Conservation (phyloP, 805 yeast genomes). For the Novakomyces olei region DNA sequence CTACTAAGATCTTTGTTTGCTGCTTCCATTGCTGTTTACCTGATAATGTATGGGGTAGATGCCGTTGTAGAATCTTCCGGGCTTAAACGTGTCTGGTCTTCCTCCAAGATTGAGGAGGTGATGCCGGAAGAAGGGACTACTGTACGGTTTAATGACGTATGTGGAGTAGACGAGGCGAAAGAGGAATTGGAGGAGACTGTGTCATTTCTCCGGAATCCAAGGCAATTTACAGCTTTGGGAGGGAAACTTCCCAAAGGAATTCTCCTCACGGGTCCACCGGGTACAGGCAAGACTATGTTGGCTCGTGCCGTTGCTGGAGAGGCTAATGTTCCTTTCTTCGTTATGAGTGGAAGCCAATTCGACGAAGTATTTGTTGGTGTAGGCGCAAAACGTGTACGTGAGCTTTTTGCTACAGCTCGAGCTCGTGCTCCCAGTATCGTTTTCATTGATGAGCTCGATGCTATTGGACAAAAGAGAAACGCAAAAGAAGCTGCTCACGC, state of each 20-base stretch:
- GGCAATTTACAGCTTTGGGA: slow-evolving; percentile 87
- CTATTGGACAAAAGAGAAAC: slow-evolving; percentile 93
- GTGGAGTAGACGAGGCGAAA: slow-evolving; percentile 97
- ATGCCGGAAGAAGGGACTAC: slow-evolving; percentile 67
- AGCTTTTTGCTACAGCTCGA: slow-evolving; percentile 77
- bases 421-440: slow-evolving; percentile 91
- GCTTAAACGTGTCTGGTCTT: slow-evolving; percentile 42
- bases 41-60: slow-evolving; percentile 55
- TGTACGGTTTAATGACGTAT: slow-evolving; percentile 53
- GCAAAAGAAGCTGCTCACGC: slow-evolving; percentile 97
- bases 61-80: slow-evolving; percentile 67
- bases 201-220: slow-evolving; percentile 89
- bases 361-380: slow-evolving; percentile 97
- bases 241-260: slow-evolving; percentile 97
- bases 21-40: slow-evolving; percentile 56
- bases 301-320: slow-evolving; percentile 99
- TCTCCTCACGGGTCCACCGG: slow-evolving; percentile 91
- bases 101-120: slow-evolving; percentile 59
- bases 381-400: slow-evolving; percentile 95
- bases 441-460: slow-evolving; percentile 93
- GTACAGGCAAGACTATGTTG: slow-evolving; percentile 90
- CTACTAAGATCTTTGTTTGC: slow-evolving; percentile 82
- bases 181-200: slow-evolving; percentile 94
- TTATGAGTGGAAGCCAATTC: slow-evolving; percentile 96
- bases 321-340: slow-evolving; percentile 95